Base-by-base conservation (phyloP, 805 yeast species). In the Metschnikowia corniflorae region DNA sequence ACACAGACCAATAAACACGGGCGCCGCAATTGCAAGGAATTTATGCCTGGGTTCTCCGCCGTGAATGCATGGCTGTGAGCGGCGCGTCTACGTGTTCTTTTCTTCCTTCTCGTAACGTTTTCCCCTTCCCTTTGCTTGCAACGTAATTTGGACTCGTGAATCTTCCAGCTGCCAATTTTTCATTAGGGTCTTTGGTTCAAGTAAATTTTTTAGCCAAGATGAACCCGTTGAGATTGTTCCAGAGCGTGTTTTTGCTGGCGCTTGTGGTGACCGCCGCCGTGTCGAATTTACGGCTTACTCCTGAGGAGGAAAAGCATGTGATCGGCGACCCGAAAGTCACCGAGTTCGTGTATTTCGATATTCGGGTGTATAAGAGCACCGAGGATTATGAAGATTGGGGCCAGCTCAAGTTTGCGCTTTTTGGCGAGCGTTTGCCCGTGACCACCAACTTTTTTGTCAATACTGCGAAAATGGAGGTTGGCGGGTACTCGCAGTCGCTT, bases 251-350 rank as follows among this genome's bases (percentile, higher is more conserved):
- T 10, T 26, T 39, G 24, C 36, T 37, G 12, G 15, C 33, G n/a
- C 41, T 44, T 13, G 39, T 37, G 16, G 23, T 29, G 33, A 23
- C 26, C 20, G 9, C 9, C 12, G 24, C 24, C 4, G 28, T 28
- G 21, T 15, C 34, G 9, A 33, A 29, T 19, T 16, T 24, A 12
- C 31, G 35, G 12, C 37, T 42, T 17, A 33, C 53, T 12, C 25
- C 42, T 3, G 50, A 48, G n/a, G 59, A 59, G 35, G 37, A 50
- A 23, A 38, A 37, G 31, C 40, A 40, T 26, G 37, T 60, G 10
- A 28, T 41, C 13, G 57, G 53, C n/a, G 81, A 77, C 44, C 81
- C 81, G 1, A 53, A 60, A 10, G 52, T 71, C 28, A 74, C 79
- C 1, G 76, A 75, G 48, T 55, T 58, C 24, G 73, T 77, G 3